Evolutionary conservation across 2,329 filamentous ascomycete genomes (phyloP).

Genomic region (Penicillium sclerotigenum): DNA sequence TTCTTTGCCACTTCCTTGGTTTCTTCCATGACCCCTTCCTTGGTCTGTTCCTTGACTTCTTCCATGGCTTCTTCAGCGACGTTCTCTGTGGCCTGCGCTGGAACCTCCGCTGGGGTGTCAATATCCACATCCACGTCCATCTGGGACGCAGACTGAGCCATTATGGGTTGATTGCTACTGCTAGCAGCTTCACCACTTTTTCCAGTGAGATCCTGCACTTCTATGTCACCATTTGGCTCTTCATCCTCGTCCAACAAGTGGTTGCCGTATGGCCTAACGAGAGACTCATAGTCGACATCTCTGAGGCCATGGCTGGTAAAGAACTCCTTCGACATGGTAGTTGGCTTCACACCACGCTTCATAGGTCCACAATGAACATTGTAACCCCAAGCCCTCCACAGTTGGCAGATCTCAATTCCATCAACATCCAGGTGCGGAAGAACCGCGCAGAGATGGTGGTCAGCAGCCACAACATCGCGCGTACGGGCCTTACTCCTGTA

Average conservation of each 20-base stretch:
- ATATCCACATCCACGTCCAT: background rate
- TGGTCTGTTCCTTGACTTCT: background rate
- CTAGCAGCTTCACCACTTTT: background rate
- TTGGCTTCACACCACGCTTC: background rate
- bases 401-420: background rate
- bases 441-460: background rate
- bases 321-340: background rate
- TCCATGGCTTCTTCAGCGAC: background rate
- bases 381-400: background rate
- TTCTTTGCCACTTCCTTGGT: background rate
- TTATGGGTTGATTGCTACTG: background rate
- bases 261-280: background rate
- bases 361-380: background rate
- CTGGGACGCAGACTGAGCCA: background rate
- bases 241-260: background rate
- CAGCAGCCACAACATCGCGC: background rate
- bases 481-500: background rate
- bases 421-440: background rate
- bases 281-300: background rate
- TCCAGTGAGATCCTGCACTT: background rate
- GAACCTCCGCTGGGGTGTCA: background rate
- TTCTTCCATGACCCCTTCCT: fast-evolving
- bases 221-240: background rate
- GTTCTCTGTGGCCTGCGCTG: background rate
- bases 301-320: background rate